Percentiles rank a stretch among this genome's conserved stretches.
Conservation (phyloP, 176 grass and related monocot genomes). For the Thalia dealbata region DNA sequence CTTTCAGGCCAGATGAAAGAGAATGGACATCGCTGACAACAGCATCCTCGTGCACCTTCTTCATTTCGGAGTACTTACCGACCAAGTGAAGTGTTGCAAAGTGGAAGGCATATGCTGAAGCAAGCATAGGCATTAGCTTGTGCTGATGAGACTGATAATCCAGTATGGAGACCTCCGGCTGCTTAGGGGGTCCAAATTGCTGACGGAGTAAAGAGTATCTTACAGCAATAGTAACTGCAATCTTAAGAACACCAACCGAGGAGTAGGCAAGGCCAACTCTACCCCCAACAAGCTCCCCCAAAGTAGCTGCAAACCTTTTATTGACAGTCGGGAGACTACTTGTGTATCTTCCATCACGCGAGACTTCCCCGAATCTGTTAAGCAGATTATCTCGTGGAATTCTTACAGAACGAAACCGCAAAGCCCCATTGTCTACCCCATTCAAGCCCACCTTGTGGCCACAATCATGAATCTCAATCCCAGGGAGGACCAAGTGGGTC, state of each 20-base stretch:
- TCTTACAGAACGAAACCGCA: slow-evolving; percentile 68
- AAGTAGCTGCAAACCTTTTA: slow-evolving; percentile 92
- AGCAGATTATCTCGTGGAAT: slow-evolving; percentile 93
- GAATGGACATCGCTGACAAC: slow-evolving; percentile 69
- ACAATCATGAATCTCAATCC: slow-evolving; percentile 95
- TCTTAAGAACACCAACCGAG: slow-evolving; percentile 75
- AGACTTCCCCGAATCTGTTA: slow-evolving; percentile 90
- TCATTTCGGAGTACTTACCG: slow-evolving; percentile 81
- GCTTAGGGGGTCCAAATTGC: slow-evolving; percentile 81
- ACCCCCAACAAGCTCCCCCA: slow-evolving; percentile 91
- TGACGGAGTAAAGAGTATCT: slow-evolving; percentile 92
- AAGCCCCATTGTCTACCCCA: slow-evolving; percentile 91
- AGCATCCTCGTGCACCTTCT: slow-evolving; percentile 77
- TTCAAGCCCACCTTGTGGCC: slow-evolving; percentile 94
- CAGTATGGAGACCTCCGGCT: slow-evolving; percentile 79
- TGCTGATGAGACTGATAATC: slow-evolving; percentile 98
- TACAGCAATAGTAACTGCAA: slow-evolving; percentile 75
- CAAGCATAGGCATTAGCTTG: slow-evolving; percentile 92
- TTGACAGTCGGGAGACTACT: slow-evolving; percentile 72
- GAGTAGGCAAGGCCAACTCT: slow-evolving; percentile 73
- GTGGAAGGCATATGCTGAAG: slow-evolving; percentile 84
- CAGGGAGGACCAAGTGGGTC: slow-evolving; percentile 66
- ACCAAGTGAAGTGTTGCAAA: slow-evolving; percentile 64
- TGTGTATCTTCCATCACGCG: slow-evolving; percentile 88
- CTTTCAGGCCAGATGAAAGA: slow-evolving; percentile 90